Evolutionary conservation across 805 yeast genomes (phyloP), one percentile per base, ranked within the genome.

Genomic region (Metschnikowia lachancei): DNA sequence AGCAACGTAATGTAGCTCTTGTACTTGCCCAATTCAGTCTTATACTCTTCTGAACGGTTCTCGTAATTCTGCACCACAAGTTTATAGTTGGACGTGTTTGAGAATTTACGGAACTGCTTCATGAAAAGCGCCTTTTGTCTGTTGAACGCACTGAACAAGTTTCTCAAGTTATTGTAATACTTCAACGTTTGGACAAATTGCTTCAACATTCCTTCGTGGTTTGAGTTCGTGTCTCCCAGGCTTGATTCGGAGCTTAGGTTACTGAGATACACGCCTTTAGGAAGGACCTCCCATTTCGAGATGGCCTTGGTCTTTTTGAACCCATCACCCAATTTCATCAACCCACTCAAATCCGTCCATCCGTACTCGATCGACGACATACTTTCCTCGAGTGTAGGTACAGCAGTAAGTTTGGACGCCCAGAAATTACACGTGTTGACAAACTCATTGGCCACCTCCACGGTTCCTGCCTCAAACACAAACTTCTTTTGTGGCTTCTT

Each of bases 341-440:
- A 58, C 1, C 56, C 55, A 36, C 67, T 70, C 48, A 72, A 53
- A 52, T 72, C 60, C 22, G 74, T 72, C 96, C 96, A 89, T 2
- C 96, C 96, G 60, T 81, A 89, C 61, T 90, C 95, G 48, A 83
- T 77, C 44, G 92, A 82, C 2, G 89, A 81, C 28, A 87, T 74
- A 51, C 85, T 81, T 45, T 81, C 84, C 57, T 83, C 86, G 48
- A 64, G 60, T 0, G 82, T 74, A 3, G 96, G 96, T 17, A 87
- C 83, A 13, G 90, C 84, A 6, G 95, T 84, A 31, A 86, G 77
- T 53, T 94, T 77, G 1, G 92, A 87, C 2, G 95, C 87, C 96
- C 97, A 90, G 62, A 87, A 90, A 63, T 89, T 90, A 65, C 94
- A 83, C 4, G 92, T 81, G 54, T 83, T 78, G 14, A 86, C 80